These are phyloP conservation scores for Arthroderma sp. DNA, from an alignment of 2,329 filamentous ascomycete genomes.

Conservation along the genomic window DNA sequence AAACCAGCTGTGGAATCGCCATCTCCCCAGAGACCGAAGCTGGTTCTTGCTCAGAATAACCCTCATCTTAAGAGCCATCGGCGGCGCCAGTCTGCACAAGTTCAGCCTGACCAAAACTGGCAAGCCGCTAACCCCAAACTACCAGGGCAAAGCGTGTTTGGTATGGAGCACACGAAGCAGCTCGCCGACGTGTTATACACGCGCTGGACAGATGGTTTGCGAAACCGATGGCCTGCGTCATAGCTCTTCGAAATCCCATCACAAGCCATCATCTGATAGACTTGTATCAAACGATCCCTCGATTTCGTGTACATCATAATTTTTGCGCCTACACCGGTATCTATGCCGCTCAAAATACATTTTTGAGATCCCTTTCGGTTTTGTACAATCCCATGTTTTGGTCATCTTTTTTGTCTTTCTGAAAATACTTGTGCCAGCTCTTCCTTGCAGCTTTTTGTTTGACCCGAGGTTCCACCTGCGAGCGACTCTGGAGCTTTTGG, in stretches of 20 bases:
- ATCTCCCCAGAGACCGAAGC: conserved; percentile 44
- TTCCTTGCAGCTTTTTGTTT: too few relatives aligned
- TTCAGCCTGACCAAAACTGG: conserved; percentile 24
- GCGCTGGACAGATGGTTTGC: conserved; percentile 76
- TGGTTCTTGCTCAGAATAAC: conserved; percentile 68
- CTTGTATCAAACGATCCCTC: too few relatives aligned
- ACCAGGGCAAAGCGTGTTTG: conserved; percentile 47
- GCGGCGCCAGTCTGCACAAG: conserved; percentile 42
- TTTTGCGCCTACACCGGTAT: too few relatives aligned
- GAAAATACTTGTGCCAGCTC: too few relatives aligned
- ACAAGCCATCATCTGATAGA: too few relatives aligned
- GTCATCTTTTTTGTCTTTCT: too few relatives aligned
- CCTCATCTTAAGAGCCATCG: conserved; percentile 72
- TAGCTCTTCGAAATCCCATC: conserved; percentile 1
- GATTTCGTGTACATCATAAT: too few relatives aligned
- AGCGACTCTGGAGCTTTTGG: too few relatives aligned
- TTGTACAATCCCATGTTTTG: too few relatives aligned
- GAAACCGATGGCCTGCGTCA: conserved; percentile 49
- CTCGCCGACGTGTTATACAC: conserved; percentile 82
- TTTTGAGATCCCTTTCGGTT: too few relatives aligned
- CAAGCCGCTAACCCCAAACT: conserved; percentile 28
- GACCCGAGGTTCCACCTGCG: too few relatives aligned
- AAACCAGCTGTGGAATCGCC: conserved; percentile 22
- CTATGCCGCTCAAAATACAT: too few relatives aligned
- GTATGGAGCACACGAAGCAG: conserved; percentile 86